Evolutionary conservation across 768 basidiomycete genomes (phyloP), one percentile per base, ranked within the genome.

Genomic region (Leccinellum luteum): DNA sequence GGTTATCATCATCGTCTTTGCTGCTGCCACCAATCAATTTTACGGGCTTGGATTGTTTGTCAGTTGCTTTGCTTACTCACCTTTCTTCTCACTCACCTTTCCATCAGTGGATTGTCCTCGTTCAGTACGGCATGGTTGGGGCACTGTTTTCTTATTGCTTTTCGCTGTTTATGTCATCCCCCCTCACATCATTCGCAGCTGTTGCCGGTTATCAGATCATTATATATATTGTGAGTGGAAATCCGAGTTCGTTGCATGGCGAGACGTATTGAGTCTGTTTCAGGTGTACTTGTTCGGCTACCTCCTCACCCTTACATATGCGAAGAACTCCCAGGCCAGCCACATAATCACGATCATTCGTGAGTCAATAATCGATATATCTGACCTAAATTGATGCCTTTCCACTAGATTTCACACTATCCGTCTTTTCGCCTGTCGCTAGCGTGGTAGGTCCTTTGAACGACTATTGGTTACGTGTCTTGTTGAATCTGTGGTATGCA

Each of bases 201-300:
- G 81, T 85, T 14, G 89, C 89, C 5, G 89, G 83, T 15, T 89
- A 86, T 65, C 87, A 91, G 60, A 79, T 89, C 43, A 70, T 91
- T 54, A 81, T 90, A 71, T 90, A 84, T 66, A 64, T 87, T 43
- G 87, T 90, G 68, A 69, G 86, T 79, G 21, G 51, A 28, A 25
- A 38, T 49, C 21, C 38, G 19, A 6, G 15, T 28, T 9, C 2
- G 3, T 19, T 6, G 10, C n/a, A 17, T n/a, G 2, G 50, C 30
- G 32, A 5, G 55, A 54, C 21, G 19, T 35, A 62, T 48, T 54
- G 19, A 47, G 12, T 38, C 21, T 38, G 21, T 48, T 23, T 48
- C 53, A 89, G 86, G 63, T 87, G 17, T 89, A 87, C 62, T 69
- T 89, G 23, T 78, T 83, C 19, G 83, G 79, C 1, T 90, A 91